phyloP scores from a whole-genome alignment of 306 rosid genomes.

The Medicago lupulina region DNA sequence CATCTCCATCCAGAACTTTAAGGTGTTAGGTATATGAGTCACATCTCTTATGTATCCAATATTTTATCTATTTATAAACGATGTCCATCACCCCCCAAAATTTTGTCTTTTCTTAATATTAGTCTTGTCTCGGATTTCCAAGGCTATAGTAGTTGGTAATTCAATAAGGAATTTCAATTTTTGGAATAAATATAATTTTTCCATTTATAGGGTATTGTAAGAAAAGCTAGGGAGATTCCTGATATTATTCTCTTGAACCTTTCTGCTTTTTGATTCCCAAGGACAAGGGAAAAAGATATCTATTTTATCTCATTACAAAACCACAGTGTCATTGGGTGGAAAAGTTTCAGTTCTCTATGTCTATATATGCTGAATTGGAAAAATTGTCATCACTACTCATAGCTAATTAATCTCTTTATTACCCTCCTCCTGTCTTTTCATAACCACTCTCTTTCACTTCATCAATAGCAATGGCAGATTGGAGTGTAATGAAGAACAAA shows the following conservation, averaged over 20 bases:
- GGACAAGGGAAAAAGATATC: constrained; percentile 37
- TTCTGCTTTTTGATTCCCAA: constrained; percentile 71
- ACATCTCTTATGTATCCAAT: too few relatives aligned
- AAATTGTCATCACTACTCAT: constrained; percentile 33
- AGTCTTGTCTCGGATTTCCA: constrained; percentile 21
- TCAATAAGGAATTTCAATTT: constrained; percentile 35
- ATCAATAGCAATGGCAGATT: constrained; percentile 59
- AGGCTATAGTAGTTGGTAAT: constrained; percentile 51
- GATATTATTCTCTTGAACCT: constrained; percentile 67
- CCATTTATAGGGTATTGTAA: constrained; percentile 52
- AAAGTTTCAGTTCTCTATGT: constrained; percentile 30
- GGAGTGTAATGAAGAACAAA: constrained; percentile 45
- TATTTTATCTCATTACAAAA: constrained; percentile 46
- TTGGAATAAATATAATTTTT: constrained; percentile 30
- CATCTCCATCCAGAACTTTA: too few relatives aligned
- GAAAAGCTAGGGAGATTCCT: constrained; percentile 78
- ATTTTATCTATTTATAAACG: too few relatives aligned
- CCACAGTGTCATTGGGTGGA: constrained; percentile 26
- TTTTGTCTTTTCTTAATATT: not conserved
- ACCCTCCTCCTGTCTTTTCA: constrained; percentile 11
- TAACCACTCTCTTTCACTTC: constrained; percentile 5
- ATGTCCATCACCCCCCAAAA: not conserved
- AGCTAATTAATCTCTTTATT: not conserved
- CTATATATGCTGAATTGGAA: constrained; percentile 43
- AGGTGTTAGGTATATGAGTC: too few relatives aligned